Evolutionary conservation across 2,329 filamentous ascomycete species (phyloP), one percentile per base, ranked within the genome.

Genomic region (Claviceps capensis): DNA sequence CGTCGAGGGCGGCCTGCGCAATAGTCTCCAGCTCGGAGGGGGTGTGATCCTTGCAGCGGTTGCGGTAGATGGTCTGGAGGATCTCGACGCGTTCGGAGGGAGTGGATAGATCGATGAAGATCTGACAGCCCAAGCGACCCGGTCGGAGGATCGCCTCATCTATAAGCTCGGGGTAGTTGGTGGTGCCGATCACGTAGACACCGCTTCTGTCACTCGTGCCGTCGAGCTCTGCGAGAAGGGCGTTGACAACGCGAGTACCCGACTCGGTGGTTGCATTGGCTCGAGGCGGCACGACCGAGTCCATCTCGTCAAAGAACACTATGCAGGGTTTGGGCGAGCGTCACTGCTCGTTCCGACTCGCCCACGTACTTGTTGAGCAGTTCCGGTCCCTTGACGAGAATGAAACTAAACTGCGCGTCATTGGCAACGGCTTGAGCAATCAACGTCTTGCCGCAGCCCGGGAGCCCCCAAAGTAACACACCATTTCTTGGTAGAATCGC

Each of bases 291-390:
- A 93, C 90, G 2, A 98, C 74, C 1, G 93, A 91, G 67, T 98
- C 93, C 50, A 98, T 78, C 69, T 98, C 93, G 65, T 98, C 93
- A 64, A 98, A 97, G 77, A 98, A 97, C 53, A 98, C 83, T 51
- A 98, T 88, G 63, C 91, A 97, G 1, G 93, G 93, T 0, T 89
- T 79, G 7, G 86, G 91, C 1, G 86, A 86, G 49, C 90, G 81
- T 1, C 1, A 98, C 86, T 0, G 90, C 88, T 11, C 91, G 85
- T 69, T 98, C 93, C 6, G 88, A 94, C 68, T 98, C 93, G 58
- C 93, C 93, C 9, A 98, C 90, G 65, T 91, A 98, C 69, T 97
- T 98, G 74, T 97, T 97, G 46, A 98, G 78, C 9, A 98, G 75
- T 65, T 98, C 93, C 0, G 93, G 93, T 0, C 93, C 93, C 68